Percentiles rank a stretch among this genome's conserved stretches.
Evolutionary conservation across 2,329 filamentous ascomycete genomes (phyloP).

Genomic region (Aspergillus costaricaensis): DNA sequence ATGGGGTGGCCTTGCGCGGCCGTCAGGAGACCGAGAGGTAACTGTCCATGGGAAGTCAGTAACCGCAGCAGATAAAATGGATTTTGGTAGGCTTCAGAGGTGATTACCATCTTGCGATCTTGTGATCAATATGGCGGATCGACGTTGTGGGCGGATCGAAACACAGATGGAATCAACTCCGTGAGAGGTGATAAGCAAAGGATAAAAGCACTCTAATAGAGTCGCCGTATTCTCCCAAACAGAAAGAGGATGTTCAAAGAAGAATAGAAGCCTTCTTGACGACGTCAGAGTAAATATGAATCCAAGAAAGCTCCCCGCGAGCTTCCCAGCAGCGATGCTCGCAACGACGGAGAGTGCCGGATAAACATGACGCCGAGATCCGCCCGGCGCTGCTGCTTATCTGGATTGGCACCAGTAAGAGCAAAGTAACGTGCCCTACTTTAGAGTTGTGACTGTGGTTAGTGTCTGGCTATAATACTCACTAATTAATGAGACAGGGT

Average conservation of each 20-base stretch:
- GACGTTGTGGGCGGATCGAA: background rate
- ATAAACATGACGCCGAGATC: slow-evolving; percentile 14
- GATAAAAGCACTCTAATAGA: background rate
- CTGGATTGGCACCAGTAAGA: background rate
- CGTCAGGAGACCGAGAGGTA: slow-evolving; percentile 78
- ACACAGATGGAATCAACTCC: background rate
- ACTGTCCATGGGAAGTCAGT: slow-evolving; percentile 42
- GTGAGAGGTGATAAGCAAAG: background rate
- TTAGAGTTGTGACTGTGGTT: background rate
- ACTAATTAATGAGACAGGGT: background rate
- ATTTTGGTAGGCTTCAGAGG: no score
- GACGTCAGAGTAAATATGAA: slow-evolving; percentile 7
- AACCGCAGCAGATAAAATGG: background rate
- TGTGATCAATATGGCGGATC: slow-evolving; percentile 3
- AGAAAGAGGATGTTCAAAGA: background rate
- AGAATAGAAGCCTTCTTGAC: background rate
- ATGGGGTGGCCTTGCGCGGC: slow-evolving; percentile 97
- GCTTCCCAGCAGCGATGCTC: slow-evolving; percentile 15
- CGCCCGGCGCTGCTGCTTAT: slow-evolving; percentile 3
- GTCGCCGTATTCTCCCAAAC: background rate
- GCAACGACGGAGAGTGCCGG: slow-evolving; percentile 13
- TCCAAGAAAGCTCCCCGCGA: slow-evolving; percentile 15
- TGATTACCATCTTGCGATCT: background rate
- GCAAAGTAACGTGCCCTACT: background rate
- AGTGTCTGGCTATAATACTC: background rate